Percentiles rank a stretch among this genome's conserved stretches.
Conservation (phyloP, 1,284 basidiomycete genomes). For the Gomphus bonarii region DNA sequence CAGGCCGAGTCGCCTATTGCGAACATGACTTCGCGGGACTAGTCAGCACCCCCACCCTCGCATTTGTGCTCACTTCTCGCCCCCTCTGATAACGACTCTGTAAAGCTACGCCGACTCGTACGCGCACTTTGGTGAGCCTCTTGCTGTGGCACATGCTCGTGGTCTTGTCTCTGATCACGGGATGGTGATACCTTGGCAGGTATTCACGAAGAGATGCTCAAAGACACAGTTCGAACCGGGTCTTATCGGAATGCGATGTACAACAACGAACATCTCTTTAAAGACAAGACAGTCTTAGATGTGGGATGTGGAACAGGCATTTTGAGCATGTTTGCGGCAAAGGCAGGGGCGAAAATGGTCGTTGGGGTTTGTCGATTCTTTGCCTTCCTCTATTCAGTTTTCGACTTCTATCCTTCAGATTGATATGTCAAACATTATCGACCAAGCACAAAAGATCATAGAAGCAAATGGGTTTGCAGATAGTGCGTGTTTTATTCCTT, state of each 20-base stretch:
- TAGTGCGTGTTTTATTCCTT: constrained; percentile 46
- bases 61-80: constrained; percentile 19
- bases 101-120: constrained; percentile 83
- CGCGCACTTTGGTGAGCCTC: constrained; percentile 77
- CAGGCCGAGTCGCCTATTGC: constrained; percentile 15
- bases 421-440: constrained; percentile 99
- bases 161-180: not conserved
- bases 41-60: constrained; percentile 43
- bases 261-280: constrained; percentile 94
- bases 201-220: constrained; percentile 99
- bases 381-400: not conserved
- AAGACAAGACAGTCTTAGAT: constrained; percentile 93
- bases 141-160: constrained; percentile 3
- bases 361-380: constrained; percentile 60
- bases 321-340: constrained; percentile 97
- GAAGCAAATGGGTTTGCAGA: constrained; percentile 94
- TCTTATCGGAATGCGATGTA: constrained; percentile 94
- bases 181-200: constrained; percentile 32
- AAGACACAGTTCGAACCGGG: constrained; percentile 91
- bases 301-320: constrained; percentile 99
- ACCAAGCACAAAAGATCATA: constrained; percentile 96
- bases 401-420: constrained; percentile 41
- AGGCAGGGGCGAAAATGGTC: constrained; percentile 93
- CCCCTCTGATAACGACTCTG: constrained; percentile 10
- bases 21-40: constrained; percentile 70